Base-by-base conservation (phyloP, 805 yeast species). In the Barnettozyma botsteinii region DNA sequence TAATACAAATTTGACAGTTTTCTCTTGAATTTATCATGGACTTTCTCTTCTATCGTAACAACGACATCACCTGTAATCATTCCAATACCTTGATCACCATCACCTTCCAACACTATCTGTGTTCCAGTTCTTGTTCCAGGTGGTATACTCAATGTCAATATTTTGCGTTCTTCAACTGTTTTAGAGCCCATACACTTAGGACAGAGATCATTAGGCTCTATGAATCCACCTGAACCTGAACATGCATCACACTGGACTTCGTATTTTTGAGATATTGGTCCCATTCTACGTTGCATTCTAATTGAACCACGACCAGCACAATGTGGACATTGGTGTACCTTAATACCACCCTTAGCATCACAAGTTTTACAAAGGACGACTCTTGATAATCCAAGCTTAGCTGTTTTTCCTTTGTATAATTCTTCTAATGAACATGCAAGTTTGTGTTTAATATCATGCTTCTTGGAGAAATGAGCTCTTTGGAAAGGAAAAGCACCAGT, bases 1-100 rank as follows among this genome's bases (percentile, higher is more conserved):
- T 67, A 55, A 39, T 64, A 62, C 35, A 79, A 56, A 48, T 76
- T 75, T 27, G 69, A 55, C 26, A 60, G 69, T 34, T 57, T 61
- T 45, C 82, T 62, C 12, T 63, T 63, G 40, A 73, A 68, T 15
- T 45, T 49, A 5, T 53, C 50, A 34, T 65, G 60, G 6, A 41
- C 44, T 11, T 45, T 41, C 48, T 72, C 71, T 28, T 66, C 66
- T 19, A 82, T 56, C 2, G 72, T 74, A 9, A 82, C 70, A 3
- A 80, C 61, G 7, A 82, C 81, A 55, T 82, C 85, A 2, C 89
- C 89, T 0, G 88, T 83, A 4, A 72, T 60, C 4, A 76, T 61
- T 44, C 70, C 66, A 15, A 72, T 56, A 0, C 77, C 82, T 56
- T 81, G 83, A 52, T 82, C 88, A 0, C 81, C 85, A 50, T 75